Conservation (phyloP, 495 filamentous ascomycete species). For the Cairneyella variabilis region DNA sequence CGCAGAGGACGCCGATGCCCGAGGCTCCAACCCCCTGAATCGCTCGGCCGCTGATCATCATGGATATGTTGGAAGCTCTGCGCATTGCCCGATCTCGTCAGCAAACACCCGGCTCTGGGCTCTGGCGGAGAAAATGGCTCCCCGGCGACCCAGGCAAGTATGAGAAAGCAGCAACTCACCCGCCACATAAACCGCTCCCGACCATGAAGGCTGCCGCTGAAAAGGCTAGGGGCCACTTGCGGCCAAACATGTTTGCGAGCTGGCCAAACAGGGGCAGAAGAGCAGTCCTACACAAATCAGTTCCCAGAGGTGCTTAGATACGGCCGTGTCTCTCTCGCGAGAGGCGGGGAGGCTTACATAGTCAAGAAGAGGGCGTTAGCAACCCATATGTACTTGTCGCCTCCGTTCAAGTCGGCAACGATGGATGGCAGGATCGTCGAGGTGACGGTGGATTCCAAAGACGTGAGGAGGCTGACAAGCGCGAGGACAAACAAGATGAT, state of each 20-base stretch:
- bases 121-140: too few species aligned
- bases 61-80: slow-evolving; percentile 60
- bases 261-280: slow-evolving; percentile 33
- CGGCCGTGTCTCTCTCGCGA: too few species aligned
- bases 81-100: too few species aligned
- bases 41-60: slow-evolving; percentile 69
- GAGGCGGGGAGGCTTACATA: slow-evolving; percentile 17
- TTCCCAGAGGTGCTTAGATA: not conserved
- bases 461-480: slow-evolving; percentile 11
- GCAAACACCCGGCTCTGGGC: too few species aligned
- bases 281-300: slow-evolving; percentile 2
- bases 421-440: slow-evolving; percentile 36
- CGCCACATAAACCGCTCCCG: slow-evolving; percentile 59
- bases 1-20: slow-evolving; percentile 70
- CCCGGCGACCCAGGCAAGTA: too few species aligned
- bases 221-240: slow-evolving; percentile 37
- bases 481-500: slow-evolving; percentile 22
- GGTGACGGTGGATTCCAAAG: slow-evolving; percentile 29
- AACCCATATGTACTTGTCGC: slow-evolving; percentile 36
- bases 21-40: slow-evolving; percentile 79
- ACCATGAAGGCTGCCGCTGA: slow-evolving; percentile 61
- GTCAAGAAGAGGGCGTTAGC: slow-evolving; percentile 35
- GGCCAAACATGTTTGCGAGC: slow-evolving; percentile 47
- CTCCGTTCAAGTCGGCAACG: slow-evolving; percentile 25
- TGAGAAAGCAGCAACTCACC: too few species aligned